phyloP scores from a whole-genome alignment of 108 stramenopile species.

The Thalassiosira profunda region DNA sequence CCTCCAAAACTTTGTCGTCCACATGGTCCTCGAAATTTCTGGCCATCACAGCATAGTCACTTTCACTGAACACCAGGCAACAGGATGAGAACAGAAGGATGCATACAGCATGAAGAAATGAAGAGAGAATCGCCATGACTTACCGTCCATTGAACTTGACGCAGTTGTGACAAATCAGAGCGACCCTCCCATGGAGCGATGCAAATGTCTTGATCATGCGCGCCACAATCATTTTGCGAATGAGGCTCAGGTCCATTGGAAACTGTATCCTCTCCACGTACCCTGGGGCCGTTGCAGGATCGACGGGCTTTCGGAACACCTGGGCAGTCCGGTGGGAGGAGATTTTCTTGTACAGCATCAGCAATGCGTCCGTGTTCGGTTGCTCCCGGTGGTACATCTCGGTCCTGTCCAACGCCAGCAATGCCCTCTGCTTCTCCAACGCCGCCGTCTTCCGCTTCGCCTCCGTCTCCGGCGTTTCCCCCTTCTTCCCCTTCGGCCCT shows the following conservation, averaged over 20 bases:
- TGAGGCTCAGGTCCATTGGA: slow-evolving; percentile 79
- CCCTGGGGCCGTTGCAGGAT: slow-evolving; percentile 79
- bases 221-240: slow-evolving; percentile 77
- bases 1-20: slow-evolving; percentile 53
- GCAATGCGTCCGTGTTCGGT: slow-evolving; percentile 38
- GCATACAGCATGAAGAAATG: neutral
- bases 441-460: slow-evolving; percentile 7
- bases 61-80: slow-evolving; percentile 39
- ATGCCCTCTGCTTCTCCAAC: slow-evolving; percentile 40
- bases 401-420: slow-evolving; percentile 34
- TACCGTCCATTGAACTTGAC: slow-evolving; percentile 72
- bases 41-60: slow-evolving; percentile 77
- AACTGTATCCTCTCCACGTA: slow-evolving; percentile 79
- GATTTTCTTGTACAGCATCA: slow-evolving; percentile 79
- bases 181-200: slow-evolving; percentile 60
- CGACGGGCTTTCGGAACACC: slow-evolving; percentile 86
- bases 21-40: slow-evolving; percentile 73
- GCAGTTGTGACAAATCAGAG: slow-evolving; percentile 83
- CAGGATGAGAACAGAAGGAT: neutral
- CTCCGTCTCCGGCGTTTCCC: slow-evolving; percentile 22
- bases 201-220: slow-evolving; percentile 56
- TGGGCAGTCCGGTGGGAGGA: slow-evolving; percentile 72
- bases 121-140: slow-evolving; percentile 2
- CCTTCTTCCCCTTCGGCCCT: slow-evolving; percentile 5
- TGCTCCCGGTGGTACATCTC: slow-evolving; percentile 57